Conservation (phyloP, 1,139 yeast genomes). For the Candida freyschussii region DNA sequence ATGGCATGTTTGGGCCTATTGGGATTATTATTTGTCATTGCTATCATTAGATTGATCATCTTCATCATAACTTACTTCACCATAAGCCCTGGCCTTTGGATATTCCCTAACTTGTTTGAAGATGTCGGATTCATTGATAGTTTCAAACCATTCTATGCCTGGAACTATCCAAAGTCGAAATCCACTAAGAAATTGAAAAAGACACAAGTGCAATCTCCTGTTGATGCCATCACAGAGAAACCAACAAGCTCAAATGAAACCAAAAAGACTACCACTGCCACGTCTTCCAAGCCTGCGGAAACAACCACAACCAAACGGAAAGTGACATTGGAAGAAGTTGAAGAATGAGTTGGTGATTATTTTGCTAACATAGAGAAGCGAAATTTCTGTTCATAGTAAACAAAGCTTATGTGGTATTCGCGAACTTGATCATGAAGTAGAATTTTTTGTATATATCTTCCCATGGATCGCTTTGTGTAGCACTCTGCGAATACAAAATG, state of each 20-base stretch:
- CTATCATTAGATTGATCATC: slow-evolving; percentile 72
- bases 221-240: too few relatives aligned
- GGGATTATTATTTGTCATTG: slow-evolving; percentile 70
- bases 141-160: slow-evolving; percentile 82
- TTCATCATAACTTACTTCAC: slow-evolving; percentile 59
- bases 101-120: slow-evolving; percentile 92
- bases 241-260: slow-evolving; percentile 3
- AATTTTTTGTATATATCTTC: too few relatives aligned
- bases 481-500: slow-evolving; percentile 4
- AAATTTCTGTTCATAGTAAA: too few relatives aligned
- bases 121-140: slow-evolving; percentile 94
- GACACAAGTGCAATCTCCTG: neutral
- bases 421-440: too few relatives aligned
- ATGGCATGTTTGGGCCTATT: slow-evolving; percentile 72
- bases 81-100: slow-evolving; percentile 76
- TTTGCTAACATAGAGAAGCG: too few relatives aligned
- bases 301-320: slow-evolving; percentile 11
- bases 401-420: too few relatives aligned
- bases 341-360: slow-evolving; percentile 9
- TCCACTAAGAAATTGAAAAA: slow-evolving; percentile 17
- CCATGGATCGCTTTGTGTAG: neutral
- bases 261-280: slow-evolving; percentile 8
- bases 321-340: slow-evolving; percentile 15
- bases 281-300: slow-evolving; percentile 1
- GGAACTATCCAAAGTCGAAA: slow-evolving; percentile 54